Evolutionary conservation across 768 basidiomycete species (phyloP), one percentile per base, ranked within the genome.

Genomic region (Lentinula sp.): DNA sequence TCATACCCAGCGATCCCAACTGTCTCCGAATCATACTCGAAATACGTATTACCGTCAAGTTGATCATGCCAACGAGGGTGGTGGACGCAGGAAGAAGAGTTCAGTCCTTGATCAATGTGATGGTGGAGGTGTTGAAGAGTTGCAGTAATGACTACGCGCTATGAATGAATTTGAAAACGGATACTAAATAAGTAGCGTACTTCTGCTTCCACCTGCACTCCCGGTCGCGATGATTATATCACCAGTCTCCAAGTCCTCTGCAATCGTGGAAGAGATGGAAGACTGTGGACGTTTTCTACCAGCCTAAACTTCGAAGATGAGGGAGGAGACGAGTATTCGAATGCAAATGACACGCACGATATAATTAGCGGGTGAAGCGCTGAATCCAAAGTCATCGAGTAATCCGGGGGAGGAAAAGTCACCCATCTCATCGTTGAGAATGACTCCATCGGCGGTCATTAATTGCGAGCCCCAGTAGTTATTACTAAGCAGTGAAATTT

Each of bases 171-270:
- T 8, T 28, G 28, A 28, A 28, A 28, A 28, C 28, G 3, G 28
- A 28, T 3, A 3, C 3, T 28, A 28, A 28, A 28, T 28, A 28
- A 28, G 28, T 28, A 28, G 13, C 57, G 3, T 48, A 59, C 57
- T 74, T 20, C 68, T 64, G 18, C 64, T 66, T 13, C 76, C 76
- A 12, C 76, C 76, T 12, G 75, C 76, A 0, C 71, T 69, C 23
- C 76, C 76, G 0, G 75, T 76, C 6, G 75, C 73, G 52, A 75
- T 71, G 32, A 69, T 62, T 28, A 78, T 63, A 52, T 73, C 68
- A 3, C 76, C 75, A 0, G 67, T 69, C 0, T 66, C 62, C 33
- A 71, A 66, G 58, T 76, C 69, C 60, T 78, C 76, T 6, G 71
- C 74, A 55, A 78, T 74, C 20, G 69, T 69, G 20, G 71, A 71